Base-by-base conservation (phyloP, 148 eudicot species). In the Camellia lanceoleosa region DNA sequence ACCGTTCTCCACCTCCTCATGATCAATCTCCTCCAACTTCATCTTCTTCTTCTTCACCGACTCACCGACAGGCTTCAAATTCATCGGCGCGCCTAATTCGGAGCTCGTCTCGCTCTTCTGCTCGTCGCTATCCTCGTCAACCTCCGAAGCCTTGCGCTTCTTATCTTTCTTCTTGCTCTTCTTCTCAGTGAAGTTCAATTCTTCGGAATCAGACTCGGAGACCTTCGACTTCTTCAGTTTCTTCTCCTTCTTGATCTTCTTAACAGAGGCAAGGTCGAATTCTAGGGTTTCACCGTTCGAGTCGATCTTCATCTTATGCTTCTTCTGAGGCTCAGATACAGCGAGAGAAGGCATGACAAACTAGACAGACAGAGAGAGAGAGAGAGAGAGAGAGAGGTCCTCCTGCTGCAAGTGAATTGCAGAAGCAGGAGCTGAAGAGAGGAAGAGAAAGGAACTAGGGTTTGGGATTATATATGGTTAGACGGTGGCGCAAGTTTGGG, bases 101-200 rank as follows among this genome's bases (percentile, higher is more conserved):
- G 92, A 85, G 79, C 85, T 84, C 5, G 89, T 85, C 20, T 88
- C 92, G 38, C 91, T 87, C 73, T 51, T 79, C 47, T 46, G 76
- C 59, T 70, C 81, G 51, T 80, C 81, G 62, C 84, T 75, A 19
- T 82, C 85, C 61, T 72, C 89, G n/a, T 76, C 88, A n/a, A 85
- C 69, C 44, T 90, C 95, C 14, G 41, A 14, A 2, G 82, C 82
- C 66, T 90, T 90, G 12, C 92, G 68, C 81, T 91, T 91, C 84
- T 84, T 83, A 82, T 91, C 88, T 72, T 85, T 82, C 84, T 87
- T 86, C 79, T 77, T 77, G 9, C 74, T 86, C 76, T 85, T 83
- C 81, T 88, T 80, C 62, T 74, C 81, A 69, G 71, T 80, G 2
- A 51, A 4, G 42, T 43, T 23, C 70, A 13, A 6, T 41, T 76